phyloP scores from a whole-genome alignment of 257 asterid species.

The Solanum medicagineum region DNA sequence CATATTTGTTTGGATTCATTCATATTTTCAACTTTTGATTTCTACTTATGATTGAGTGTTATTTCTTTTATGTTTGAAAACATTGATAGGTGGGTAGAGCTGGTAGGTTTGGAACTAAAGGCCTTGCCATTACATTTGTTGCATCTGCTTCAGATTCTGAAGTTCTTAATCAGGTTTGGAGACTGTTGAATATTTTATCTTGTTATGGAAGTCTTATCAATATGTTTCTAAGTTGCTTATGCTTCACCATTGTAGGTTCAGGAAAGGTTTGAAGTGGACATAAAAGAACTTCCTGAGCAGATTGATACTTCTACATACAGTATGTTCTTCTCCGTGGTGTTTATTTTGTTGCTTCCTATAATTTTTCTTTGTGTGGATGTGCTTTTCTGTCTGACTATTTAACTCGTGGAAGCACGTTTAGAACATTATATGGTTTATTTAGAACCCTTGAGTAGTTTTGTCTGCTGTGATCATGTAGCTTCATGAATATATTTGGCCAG shows the following conservation, averaged over 20 bases:
- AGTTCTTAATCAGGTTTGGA: constrained; percentile 69
- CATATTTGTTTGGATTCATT: not conserved
- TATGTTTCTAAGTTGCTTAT: not conserved
- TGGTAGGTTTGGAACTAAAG: constrained; percentile 91
- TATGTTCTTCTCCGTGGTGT: constrained; percentile 15
- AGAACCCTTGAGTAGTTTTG: not conserved
- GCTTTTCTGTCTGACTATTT: not conserved
- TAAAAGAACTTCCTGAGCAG: constrained; percentile 79
- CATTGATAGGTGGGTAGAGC: constrained; percentile 76
- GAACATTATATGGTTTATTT: not conserved
- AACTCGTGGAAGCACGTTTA: not conserved
- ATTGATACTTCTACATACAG: constrained; percentile 83
- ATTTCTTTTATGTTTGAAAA: not conserved
- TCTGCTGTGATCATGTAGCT: not conserved
- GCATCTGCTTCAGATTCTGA: constrained; percentile 90
- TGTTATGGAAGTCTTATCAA: not conserved
- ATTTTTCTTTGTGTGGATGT: not conserved
- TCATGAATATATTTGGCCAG: not conserved
- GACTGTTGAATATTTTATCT: not conserved
- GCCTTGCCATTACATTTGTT: constrained; percentile 91
- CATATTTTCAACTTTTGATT: not conserved
- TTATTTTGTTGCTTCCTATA: not conserved
- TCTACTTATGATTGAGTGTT: not conserved
- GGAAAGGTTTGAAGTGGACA: constrained; percentile 77
- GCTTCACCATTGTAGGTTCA: constrained; percentile 44